phyloP scores from a whole-genome alignment of 2,329 filamentous ascomycete species.

The Pyrenophora tritici-repentis region DNA sequence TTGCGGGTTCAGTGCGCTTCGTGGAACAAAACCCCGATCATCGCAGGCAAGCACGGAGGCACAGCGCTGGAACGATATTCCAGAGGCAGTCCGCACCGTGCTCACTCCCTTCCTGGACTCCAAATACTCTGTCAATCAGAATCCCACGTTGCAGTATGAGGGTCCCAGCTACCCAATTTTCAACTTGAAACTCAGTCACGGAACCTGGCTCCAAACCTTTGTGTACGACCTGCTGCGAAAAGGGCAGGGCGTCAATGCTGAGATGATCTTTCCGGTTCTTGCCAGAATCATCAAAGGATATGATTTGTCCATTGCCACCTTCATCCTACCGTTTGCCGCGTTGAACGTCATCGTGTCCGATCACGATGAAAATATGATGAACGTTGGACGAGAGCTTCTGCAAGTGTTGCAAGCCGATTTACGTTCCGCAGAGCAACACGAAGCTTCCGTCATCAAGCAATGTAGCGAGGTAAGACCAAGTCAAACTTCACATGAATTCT shows the following conservation, averaged over 20 bases:
- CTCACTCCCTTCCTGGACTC: slow-evolving; percentile 89
- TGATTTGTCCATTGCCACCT: slow-evolving; percentile 83
- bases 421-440: slow-evolving; percentile 58
- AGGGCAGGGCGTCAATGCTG: slow-evolving; percentile 73
- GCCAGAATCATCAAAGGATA: slow-evolving; percentile 82
- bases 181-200: slow-evolving; percentile 68
- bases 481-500: neutral
- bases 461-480: slow-evolving; percentile 76
- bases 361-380: slow-evolving; percentile 64
- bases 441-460: slow-evolving; percentile 76
- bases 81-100: slow-evolving; percentile 76
- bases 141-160: slow-evolving; percentile 36
- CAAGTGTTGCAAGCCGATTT: slow-evolving; percentile 71
- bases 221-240: slow-evolving; percentile 82
- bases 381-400: slow-evolving; percentile 74
- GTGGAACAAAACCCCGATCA: slow-evolving; percentile 57
- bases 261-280: slow-evolving; percentile 79
- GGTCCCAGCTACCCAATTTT: slow-evolving; percentile 75
- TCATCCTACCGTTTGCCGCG: slow-evolving; percentile 84
- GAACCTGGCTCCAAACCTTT: slow-evolving; percentile 79
- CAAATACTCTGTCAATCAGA: slow-evolving; percentile 69
- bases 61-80: slow-evolving; percentile 76
- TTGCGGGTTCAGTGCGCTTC: slow-evolving; percentile 69
- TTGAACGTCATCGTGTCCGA: slow-evolving; percentile 82
- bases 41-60: slow-evolving; percentile 64